phyloP scores from a whole-genome alignment of 768 basidiomycete genomes.

The Multifurca ochricompacta region DNA sequence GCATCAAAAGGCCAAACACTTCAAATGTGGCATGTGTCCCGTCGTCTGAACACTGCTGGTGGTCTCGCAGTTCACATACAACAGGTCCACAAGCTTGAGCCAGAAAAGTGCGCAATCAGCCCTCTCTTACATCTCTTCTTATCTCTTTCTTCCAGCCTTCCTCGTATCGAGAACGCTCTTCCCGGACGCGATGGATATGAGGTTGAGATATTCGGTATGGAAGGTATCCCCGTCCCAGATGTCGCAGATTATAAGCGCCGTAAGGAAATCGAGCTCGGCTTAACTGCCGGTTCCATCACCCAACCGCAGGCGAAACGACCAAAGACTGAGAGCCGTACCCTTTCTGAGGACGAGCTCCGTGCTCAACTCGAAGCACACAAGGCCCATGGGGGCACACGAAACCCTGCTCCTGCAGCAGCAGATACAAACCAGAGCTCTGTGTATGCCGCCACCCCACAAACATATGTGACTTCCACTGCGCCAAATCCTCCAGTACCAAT shows the following conservation, averaged over 20 bases:
- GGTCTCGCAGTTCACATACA: slow-evolving; percentile 97
- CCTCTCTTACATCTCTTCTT: slow-evolving; percentile 4
- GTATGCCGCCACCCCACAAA: slow-evolving; percentile 66
- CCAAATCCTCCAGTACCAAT: slow-evolving; percentile 25
- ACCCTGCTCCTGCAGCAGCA: slow-evolving; percentile 30
- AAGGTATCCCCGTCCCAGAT: slow-evolving; percentile 91
- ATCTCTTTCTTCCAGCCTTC: slow-evolving; percentile 38
- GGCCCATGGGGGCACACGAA: slow-evolving; percentile 66
- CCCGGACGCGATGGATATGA: slow-evolving; percentile 97
- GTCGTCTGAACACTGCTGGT: slow-evolving; percentile 93
- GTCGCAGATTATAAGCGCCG: slow-evolving; percentile 93
- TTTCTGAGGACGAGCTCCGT: slow-evolving; percentile 78
- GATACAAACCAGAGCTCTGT: slow-evolving; percentile 48
- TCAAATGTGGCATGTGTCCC: slow-evolving; percentile 97
- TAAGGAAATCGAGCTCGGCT: slow-evolving; percentile 90
- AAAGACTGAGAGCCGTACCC: slow-evolving; percentile 65
- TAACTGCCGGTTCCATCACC: slow-evolving; percentile 72
- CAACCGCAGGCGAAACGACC: slow-evolving; percentile 77
- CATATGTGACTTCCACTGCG: slow-evolving; percentile 46
- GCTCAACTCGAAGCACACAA: slow-evolving; percentile 86
- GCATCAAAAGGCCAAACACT: slow-evolving; percentile 99
- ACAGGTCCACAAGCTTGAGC: slow-evolving; percentile 98
- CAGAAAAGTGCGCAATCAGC: slow-evolving; percentile 47
- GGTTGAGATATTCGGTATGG: slow-evolving; percentile 99
- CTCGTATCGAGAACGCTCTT: slow-evolving; percentile 93